Conservation (phyloP, 805 yeast species). For the Lipomyces mesembrius region DNA sequence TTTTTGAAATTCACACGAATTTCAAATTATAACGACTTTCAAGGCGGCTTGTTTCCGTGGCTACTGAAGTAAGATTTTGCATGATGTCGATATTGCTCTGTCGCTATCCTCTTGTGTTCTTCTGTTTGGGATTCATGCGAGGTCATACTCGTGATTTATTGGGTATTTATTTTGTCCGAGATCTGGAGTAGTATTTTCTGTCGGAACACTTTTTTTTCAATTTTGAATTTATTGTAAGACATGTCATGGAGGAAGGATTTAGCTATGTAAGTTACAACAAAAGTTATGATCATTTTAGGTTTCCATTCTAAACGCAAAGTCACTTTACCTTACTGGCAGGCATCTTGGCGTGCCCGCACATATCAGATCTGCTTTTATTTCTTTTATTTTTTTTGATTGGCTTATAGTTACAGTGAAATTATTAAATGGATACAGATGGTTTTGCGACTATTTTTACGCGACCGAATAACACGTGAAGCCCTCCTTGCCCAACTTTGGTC, state of each 20-base stretch:
- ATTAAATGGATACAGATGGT: no score
- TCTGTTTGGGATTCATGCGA: slow-evolving; percentile 1
- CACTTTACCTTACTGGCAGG: no score
- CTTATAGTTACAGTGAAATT: no score
- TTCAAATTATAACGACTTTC: neutral
- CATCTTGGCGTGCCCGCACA: no score
- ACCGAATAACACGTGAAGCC: no score
- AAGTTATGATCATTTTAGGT: neutral
- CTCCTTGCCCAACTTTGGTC: no score
- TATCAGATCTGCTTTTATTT: no score
- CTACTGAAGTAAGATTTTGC: neutral
- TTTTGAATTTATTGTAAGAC: neutral
- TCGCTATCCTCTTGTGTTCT: neutral
- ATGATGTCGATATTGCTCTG: neutral
- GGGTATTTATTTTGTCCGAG: neutral
- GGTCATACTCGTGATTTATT: neutral
- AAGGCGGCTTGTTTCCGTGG: neutral
- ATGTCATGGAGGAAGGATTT: neutral
- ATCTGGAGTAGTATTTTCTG: neutral
- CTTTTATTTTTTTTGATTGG: no score
- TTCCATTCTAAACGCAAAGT: no score
- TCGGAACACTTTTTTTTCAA: neutral
- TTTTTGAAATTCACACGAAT: neutral
- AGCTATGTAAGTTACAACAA: neutral
- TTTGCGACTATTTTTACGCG: no score